phyloP scores from a whole-genome alignment of 2,329 filamentous ascomycete genomes.

The Penicillium sp. region DNA sequence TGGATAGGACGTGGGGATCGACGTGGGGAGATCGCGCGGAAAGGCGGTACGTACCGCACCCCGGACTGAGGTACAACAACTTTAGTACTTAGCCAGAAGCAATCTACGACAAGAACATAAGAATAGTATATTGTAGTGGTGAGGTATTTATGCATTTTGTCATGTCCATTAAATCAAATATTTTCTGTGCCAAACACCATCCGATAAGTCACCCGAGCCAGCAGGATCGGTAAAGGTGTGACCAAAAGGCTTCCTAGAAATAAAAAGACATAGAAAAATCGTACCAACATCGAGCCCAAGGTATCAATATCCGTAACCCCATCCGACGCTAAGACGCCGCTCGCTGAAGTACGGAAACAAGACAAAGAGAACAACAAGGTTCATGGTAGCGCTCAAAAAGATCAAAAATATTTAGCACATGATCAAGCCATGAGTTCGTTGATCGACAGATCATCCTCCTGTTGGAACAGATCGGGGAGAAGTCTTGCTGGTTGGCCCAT shows the following conservation, averaged over 20 bases:
- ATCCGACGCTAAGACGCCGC: constrained; percentile 20
- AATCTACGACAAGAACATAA: neutral
- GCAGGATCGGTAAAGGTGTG: constrained; percentile 5
- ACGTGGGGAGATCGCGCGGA: constrained; percentile 3
- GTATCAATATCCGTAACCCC: constrained; percentile 21
- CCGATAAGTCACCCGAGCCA: constrained; percentile 6
- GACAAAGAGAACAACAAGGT: neutral
- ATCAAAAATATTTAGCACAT: neutral
- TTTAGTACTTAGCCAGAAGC: too few relatives aligned
- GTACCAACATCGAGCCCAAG: constrained; percentile 14
- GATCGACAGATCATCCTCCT: constrained; percentile 35
- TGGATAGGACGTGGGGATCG: neutral
- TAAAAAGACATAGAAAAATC: constrained; percentile 7
- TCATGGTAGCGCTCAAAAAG: neutral
- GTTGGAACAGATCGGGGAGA: constrained; percentile 30
- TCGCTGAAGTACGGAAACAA: constrained; percentile 25
- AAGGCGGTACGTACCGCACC: constrained; percentile 1
- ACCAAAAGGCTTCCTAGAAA: neutral
- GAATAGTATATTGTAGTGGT: neutral
- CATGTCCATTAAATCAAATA: constrained; percentile 5
- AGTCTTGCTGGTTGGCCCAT: constrained; percentile 37
- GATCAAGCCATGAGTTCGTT: constrained; percentile 35
- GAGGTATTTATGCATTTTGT: neutral
- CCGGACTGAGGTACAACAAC: too few relatives aligned
- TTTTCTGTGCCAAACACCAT: constrained; percentile 2